phyloP scores from a whole-genome alignment of 148 eudicot species.

The Tetragonia tetragonoides region DNA sequence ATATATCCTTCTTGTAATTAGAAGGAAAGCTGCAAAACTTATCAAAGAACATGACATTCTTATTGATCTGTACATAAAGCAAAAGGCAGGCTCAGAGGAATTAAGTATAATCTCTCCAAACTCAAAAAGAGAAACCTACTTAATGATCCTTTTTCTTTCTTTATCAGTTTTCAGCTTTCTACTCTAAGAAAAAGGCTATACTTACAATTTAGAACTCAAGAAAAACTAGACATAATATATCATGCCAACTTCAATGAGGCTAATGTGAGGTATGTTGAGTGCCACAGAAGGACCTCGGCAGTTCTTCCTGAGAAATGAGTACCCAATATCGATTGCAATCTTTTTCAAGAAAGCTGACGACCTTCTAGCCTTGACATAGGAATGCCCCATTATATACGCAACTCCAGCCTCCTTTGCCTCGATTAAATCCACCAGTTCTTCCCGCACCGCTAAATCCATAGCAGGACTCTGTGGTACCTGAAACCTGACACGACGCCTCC shows the following conservation, averaged over 20 bases:
- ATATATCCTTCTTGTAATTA: not conserved
- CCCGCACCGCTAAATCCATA: conserved; percentile 60
- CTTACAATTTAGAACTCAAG: conserved; percentile 14
- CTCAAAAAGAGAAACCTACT: not conserved
- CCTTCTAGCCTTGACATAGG: conserved; percentile 79
- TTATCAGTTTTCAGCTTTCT: not conserved
- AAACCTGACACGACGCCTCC: conserved; percentile 65
- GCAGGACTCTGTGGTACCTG: conserved; percentile 52
- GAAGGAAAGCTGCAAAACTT: not conserved
- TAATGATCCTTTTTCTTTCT: conserved; percentile 8
- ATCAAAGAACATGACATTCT: not conserved
- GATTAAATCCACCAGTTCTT: conserved; percentile 76
- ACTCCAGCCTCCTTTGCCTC: conserved; percentile 93
- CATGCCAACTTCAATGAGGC: conserved; percentile 97
- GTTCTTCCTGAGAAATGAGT: conserved; percentile 87
- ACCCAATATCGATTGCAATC: conserved; percentile 78
- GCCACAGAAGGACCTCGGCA: conserved; percentile 95
- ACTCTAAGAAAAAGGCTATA: conserved; percentile 8
- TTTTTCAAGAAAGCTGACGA: conserved; percentile 68
- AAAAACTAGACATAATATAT: conserved; percentile 72
- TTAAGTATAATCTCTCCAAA: not conserved
- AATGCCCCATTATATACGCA: conserved; percentile 92
- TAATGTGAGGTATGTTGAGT: conserved; percentile 90
- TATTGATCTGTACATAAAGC: conserved; percentile 10
- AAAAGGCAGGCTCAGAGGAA: conserved; percentile 2